Conservation (phyloP, 2,329 filamentous ascomycete species). For the Ophiostoma novo-ulmi region DNA sequence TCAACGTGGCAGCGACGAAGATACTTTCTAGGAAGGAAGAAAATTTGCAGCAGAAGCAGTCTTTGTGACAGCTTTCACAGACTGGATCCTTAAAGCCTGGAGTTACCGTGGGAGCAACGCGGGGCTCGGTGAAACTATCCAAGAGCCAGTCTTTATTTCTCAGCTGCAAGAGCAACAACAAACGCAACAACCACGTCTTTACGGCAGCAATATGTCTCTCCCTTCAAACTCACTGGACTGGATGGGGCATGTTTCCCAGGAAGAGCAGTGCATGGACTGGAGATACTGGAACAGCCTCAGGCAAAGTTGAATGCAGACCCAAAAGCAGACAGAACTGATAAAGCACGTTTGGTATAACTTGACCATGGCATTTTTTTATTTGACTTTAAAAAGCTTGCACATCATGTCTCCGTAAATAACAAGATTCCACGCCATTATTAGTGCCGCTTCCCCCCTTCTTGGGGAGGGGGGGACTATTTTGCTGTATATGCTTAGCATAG, state of each 20-base stretch:
- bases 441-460: too few species aligned
- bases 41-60: background rate
- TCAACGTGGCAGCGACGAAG: background rate
- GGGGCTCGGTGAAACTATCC: background rate
- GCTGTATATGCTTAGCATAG: background rate
- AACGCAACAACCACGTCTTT: background rate
- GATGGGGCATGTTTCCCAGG: constrained; percentile 11
- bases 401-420: background rate
- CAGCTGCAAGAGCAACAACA: background rate
- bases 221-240: background rate
- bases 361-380: background rate
- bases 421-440: background rate
- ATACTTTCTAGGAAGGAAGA: background rate
- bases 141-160: background rate
- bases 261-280: constrained; percentile 23
- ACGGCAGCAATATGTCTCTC: background rate
- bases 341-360: background rate
- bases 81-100: background rate
- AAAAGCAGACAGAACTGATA: background rate
- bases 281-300: constrained; percentile 24
- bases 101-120: background rate
- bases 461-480: background rate
- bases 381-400: background rate
- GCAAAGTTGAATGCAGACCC: background rate
- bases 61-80: background rate